Evolutionary conservation across 2,329 filamentous ascomycete genomes (phyloP).

Genomic region (Hypoxylon sp.): DNA sequence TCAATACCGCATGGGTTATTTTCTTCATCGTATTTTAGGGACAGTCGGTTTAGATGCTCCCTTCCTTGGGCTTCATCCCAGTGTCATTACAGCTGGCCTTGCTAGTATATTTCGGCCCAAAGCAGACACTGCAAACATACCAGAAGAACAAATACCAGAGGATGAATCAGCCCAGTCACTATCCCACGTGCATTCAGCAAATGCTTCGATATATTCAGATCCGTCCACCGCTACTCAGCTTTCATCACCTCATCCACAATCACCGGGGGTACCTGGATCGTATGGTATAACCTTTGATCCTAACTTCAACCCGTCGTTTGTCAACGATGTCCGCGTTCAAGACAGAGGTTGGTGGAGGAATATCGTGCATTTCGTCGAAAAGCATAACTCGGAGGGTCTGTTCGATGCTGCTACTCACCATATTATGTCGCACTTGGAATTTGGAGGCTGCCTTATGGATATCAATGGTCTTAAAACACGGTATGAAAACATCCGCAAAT

Average conservation of each 20-base stretch:
- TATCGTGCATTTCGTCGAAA: slow-evolving; percentile 82
- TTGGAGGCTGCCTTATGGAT: slow-evolving; percentile 85
- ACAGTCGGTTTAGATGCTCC: slow-evolving; percentile 88
- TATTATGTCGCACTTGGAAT: slow-evolving; percentile 85
- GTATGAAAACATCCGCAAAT: slow-evolving; percentile 77
- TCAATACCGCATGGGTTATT: slow-evolving; percentile 55
- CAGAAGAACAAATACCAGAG: slow-evolving; percentile 42
- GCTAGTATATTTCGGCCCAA: slow-evolving; percentile 78
- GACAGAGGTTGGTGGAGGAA: slow-evolving; percentile 78
- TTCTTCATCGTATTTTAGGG: slow-evolving; percentile 84
- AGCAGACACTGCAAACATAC: slow-evolving; percentile 52
- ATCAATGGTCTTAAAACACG: slow-evolving; percentile 77
- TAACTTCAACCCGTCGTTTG: slow-evolving; percentile 81
- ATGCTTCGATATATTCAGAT: slow-evolving; percentile 47
- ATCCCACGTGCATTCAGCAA: slow-evolving; percentile 45
- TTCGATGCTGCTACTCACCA: slow-evolving; percentile 79
- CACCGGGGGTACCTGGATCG: slow-evolving; percentile 28
- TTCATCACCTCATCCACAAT: slow-evolving; percentile 38
- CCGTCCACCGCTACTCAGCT: slow-evolving; percentile 44
- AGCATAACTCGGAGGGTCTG: slow-evolving; percentile 80
- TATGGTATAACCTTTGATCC: slow-evolving; percentile 63
- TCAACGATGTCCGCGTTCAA: slow-evolving; percentile 79
- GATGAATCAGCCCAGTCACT: slow-evolving; percentile 35
- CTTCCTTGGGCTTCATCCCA: slow-evolving; percentile 89
- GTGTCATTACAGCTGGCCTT: slow-evolving; percentile 86